phyloP scores from a whole-genome alignment of 73 alveolate genomes.

The Durusdinium trenchii region DNA sequence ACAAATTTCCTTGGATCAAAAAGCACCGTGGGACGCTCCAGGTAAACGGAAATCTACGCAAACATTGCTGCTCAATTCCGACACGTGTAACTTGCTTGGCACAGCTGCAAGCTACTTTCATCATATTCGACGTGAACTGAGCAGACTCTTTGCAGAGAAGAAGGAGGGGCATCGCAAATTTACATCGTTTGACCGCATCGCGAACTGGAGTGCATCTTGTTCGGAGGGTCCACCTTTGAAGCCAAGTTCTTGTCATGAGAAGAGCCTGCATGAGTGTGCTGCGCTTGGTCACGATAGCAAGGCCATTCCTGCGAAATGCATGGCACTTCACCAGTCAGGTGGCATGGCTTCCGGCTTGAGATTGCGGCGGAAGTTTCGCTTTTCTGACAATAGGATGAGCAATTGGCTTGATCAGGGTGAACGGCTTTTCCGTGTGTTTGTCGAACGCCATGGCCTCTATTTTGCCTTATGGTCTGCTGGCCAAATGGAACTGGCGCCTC shows the following conservation, averaged over 20 bases:
- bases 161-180: neutral
- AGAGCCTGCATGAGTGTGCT: neutral
- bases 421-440: slow-evolving; percentile 48
- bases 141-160: neutral
- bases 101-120: slow-evolving; percentile 44
- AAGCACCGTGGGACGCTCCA: neutral
- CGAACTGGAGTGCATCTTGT: slow-evolving; percentile 72
- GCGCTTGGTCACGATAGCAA: slow-evolving; percentile 43
- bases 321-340: neutral
- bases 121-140: slow-evolving; percentile 35
- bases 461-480: slow-evolving; percentile 66
- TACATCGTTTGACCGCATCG: slow-evolving; percentile 14
- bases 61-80: slow-evolving; percentile 37
- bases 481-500: slow-evolving; percentile 22
- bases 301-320: neutral
- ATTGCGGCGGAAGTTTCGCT: slow-evolving; percentile 7
- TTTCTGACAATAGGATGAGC: neutral
- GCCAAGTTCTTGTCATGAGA: neutral
- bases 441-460: slow-evolving; percentile 56
- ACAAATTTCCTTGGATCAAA: neutral
- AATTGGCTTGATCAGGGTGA: slow-evolving; percentile 75
- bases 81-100: slow-evolving; percentile 47
- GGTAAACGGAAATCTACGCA: slow-evolving; percentile 8
- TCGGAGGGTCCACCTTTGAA: neutral
- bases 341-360: slow-evolving; percentile 27